Base-by-base conservation (phyloP, 2,329 filamentous ascomycete genomes). In the Karstenula rhodostoma region DNA sequence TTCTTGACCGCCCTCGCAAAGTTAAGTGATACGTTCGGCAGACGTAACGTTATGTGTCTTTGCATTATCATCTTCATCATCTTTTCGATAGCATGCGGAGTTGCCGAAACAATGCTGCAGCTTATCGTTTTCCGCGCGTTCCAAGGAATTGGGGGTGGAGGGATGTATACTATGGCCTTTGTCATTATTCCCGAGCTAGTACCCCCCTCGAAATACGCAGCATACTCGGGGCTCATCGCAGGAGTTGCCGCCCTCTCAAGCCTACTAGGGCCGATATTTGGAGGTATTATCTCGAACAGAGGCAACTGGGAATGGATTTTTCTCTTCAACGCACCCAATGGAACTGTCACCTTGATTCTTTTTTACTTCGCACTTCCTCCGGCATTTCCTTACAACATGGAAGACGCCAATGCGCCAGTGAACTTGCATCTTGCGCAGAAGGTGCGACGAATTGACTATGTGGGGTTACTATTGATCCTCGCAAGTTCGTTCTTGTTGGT, bases 41-140 rank as follows among this genome's bases (percentile, higher is more conserved):
- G 74, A 3, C 76, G 76, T 46, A 40, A 59, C 3, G 61, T 63
- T 5, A 65, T 73, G 13, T 48, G 77, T n/a, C 59, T 63, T 13
- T 60, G 71, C n/a, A 62, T 73, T 15, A 49, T 67, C 13, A 66
- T 77, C 46, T 69, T 78, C 54, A 68, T 69, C 17, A 67, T 64
- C 4, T 77, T 77, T 51, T 76, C 75, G 1, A 68, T 67, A 32
- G 70, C 67, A 29, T 78, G 75, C 33, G 75, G 73, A 2, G 71
- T 67, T 10, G 63, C 67, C 5, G 71, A 73, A 32, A 71, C 69
- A 15, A 66, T 77, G 40, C 59, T 66, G 3, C 74, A 77, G 61
- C 66, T 78, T 35, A 76, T 74, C 4, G 75, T 76, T 22, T 65
- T 76, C 42, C 68, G 67, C 19, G 67, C 71, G 52, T 63, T 71